Conservation (phyloP, 345 rosid species). For the Ceriops decandra region DNA sequence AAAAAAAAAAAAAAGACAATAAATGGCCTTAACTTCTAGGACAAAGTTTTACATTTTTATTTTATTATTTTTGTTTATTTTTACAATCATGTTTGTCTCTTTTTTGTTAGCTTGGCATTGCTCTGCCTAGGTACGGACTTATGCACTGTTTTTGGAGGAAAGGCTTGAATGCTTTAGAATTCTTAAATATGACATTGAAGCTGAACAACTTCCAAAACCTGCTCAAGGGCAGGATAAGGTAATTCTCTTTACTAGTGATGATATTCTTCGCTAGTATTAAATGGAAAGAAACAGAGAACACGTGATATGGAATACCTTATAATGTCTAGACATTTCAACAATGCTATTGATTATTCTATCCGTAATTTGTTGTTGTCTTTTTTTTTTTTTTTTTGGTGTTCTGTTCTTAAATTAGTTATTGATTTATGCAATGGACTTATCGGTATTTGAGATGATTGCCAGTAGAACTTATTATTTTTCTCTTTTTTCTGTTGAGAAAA, state of each 20-base stretch:
- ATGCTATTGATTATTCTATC: too few relatives aligned
- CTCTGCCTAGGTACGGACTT: constrained; percentile 98
- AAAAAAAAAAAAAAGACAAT: too few relatives aligned
- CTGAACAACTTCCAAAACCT: constrained; percentile 83
- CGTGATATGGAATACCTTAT: too few relatives aligned
- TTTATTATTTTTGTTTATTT: background rate
- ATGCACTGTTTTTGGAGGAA: constrained; percentile 90
- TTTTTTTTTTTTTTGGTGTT: too few relatives aligned
- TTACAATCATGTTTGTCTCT: background rate
- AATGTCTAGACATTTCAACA: too few relatives aligned
- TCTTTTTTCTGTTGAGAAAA: background rate
- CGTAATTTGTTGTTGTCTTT: too few relatives aligned
- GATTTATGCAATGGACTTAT: background rate
- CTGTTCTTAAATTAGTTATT: too few relatives aligned
- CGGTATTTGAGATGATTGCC: background rate
- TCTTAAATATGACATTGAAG: constrained; percentile 89
- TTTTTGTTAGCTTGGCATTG: constrained; percentile 87
- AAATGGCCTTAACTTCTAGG: too few relatives aligned
- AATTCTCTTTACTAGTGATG: background rate
- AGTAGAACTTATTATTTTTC: background rate
- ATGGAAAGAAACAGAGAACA: too few relatives aligned
- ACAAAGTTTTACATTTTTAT: background rate
- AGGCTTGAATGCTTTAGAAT: constrained; percentile 92
- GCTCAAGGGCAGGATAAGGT: constrained; percentile 84
- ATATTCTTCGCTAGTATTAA: background rate